Conservation (phyloP, 306 rosid species). For the Trifolium fragiferum region DNA sequence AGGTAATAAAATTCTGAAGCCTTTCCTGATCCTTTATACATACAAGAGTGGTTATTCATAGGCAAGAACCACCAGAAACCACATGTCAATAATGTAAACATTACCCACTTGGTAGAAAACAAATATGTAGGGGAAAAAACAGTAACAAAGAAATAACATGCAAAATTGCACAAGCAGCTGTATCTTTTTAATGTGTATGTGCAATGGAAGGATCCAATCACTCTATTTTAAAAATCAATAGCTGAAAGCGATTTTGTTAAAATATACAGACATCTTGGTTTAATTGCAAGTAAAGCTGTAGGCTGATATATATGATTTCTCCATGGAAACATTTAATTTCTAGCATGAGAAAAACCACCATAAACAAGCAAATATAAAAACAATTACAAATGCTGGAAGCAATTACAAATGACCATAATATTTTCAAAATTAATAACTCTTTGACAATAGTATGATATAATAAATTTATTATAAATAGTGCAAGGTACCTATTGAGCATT, state of each 20-base stretch:
- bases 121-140: background rate
- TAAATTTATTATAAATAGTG: constrained; percentile 23
- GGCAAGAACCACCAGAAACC: background rate
- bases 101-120: background rate
- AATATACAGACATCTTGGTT: background rate
- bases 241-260: background rate
- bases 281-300: background rate
- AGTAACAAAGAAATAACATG: background rate
- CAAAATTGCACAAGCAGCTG: background rate
- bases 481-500: background rate
- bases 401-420: background rate
- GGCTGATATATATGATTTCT: constrained; percentile 19
- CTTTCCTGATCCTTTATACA: constrained; percentile 60
- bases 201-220: constrained; percentile 1
- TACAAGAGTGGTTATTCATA: constrained; percentile 26
- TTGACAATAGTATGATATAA: constrained; percentile 15
- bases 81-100: background rate
- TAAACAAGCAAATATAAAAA: constrained; percentile 7
- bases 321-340: constrained; percentile 26
- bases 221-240: constrained; percentile 9
- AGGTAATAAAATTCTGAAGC: constrained; percentile 66
- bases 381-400: constrained; percentile 12
- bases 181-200: background rate
- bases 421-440: constrained; percentile 31
- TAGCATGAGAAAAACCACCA: constrained; percentile 11